Evolutionary conservation across 2,329 filamentous ascomycete genomes (phyloP), one percentile per base, ranked within the genome.

Genomic region (Alternaria ventricosa): DNA sequence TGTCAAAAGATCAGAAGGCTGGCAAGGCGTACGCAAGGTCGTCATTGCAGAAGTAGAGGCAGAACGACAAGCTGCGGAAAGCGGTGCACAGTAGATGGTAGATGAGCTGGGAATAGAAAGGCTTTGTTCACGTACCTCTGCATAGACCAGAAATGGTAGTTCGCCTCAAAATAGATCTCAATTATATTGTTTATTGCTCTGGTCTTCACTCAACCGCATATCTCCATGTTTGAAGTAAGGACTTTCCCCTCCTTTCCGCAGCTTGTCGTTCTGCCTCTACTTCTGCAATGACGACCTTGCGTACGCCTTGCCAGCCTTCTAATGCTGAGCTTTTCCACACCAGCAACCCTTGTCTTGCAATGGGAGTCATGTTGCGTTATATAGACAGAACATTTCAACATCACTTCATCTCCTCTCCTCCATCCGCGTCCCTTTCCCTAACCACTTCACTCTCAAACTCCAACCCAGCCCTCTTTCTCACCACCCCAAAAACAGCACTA

Each of bases 11-110:
- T 81, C 80, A 45, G 83, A 84, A 66, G 88, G 89, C 51, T 95
- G 92, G 90, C 83, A 91, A 79, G 88, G 87, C 22, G 91, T 97
- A 18, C 85, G 93, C 66, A 88, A 90, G 73, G 86, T 96, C 67
- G 89, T 97, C 6, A 88, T 90, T 78, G 85, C 86, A 65, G 89
- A 94, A 79, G 92, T 96, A 9, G 89, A 86, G 61, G 78, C 76
- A 27, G 79, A 80, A 60, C 50, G 76, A 55, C 69, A 74, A 46
- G 78, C 75, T 55, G 77, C 74, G 22, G 77, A 78, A 46, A 67
- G 67, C 22, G 67, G 53, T 15, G 65, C 53, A 7, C 57, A 73
- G 45, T 71, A 69, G 54, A 51, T 23, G 18, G 10, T n/a, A 23
- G 18, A n/a, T 20, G 5, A n/a, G 23, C n/a, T 27, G 23, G 23